phyloP scores from a whole-genome alignment of 1,284 basidiomycete species.

The Tilletia indica region DNA sequence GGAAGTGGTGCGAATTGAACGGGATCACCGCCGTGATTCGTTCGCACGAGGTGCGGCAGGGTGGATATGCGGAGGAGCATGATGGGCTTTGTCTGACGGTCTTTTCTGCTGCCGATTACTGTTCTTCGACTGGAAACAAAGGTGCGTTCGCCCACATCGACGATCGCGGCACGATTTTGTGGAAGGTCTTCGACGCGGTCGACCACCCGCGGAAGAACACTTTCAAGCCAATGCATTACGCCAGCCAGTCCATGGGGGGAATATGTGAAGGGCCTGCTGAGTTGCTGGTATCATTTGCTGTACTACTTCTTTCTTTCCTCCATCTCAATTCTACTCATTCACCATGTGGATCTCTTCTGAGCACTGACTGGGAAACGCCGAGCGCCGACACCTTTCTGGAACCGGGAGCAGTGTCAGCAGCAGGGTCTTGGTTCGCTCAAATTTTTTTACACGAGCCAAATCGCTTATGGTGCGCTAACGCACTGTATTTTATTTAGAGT shows the following conservation, averaged over 20 bases:
- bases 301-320: too few species aligned
- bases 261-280: neutral
- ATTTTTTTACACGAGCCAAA: too few species aligned
- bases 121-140: conserved; percentile 58
- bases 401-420: too few species aligned
- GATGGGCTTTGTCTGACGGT: conserved; percentile 84
- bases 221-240: conserved; percentile 76
- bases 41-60: conserved; percentile 93
- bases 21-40: conserved; percentile 84
- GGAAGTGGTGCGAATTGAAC: conserved; percentile 81
- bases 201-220: conserved; percentile 77
- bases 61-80: conserved; percentile 81
- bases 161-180: conserved; percentile 70
- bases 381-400: too few species aligned
- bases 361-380: too few species aligned
- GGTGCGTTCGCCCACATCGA: conserved; percentile 65
- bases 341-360: too few species aligned
- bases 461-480: too few species aligned
- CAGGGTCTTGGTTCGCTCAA: too few species aligned
- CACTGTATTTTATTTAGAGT: too few species aligned
- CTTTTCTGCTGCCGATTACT: conserved; percentile 56
- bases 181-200: conserved; percentile 77
- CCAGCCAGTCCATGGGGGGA: conserved; percentile 11
- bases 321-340: too few species aligned
- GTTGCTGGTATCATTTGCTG: too few species aligned